Percentiles rank a stretch among this genome's conserved stretches.
phyloP scores from a whole-genome alignment of 1,284 basidiomycete genomes.

The Exobasidium rhododendri region DNA sequence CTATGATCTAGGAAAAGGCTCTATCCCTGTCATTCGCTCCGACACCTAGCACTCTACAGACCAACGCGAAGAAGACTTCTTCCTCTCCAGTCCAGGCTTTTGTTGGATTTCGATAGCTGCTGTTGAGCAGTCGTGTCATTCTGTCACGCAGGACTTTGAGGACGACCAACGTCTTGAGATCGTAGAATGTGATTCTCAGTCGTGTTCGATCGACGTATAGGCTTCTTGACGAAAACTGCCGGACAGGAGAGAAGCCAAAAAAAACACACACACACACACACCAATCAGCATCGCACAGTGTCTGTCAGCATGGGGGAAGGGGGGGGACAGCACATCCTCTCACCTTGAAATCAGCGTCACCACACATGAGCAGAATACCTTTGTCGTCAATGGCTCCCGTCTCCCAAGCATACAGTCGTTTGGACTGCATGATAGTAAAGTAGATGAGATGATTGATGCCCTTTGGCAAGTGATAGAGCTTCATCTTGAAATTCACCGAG shows the following conservation, averaged over 20 bases:
- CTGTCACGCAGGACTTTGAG: constrained; percentile 75
- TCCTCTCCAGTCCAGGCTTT: constrained; percentile 65
- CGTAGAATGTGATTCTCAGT: constrained; percentile 67
- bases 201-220: constrained; percentile 82
- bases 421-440: constrained; percentile 69
- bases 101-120: constrained; percentile 56
- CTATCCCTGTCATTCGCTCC: constrained; percentile 41
- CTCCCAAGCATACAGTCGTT: constrained; percentile 92
- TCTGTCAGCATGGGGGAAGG: background rate
- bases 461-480: constrained; percentile 53
- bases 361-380: constrained; percentile 78
- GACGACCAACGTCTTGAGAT: constrained; percentile 68
- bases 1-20: constrained; percentile 4
- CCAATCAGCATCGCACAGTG: background rate
- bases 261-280: constrained; percentile 12
- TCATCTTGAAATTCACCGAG: constrained; percentile 41
- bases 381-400: constrained; percentile 83
- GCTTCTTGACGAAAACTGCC: constrained; percentile 72
- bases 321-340: constrained; percentile 56
- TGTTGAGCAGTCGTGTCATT: constrained; percentile 65
- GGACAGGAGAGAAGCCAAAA: constrained; percentile 16
- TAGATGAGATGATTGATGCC: constrained; percentile 25
- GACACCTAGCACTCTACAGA: constrained; percentile 55
- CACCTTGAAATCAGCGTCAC: constrained; percentile 79
- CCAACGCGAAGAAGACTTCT: constrained; percentile 63